Evolutionary conservation across 805 yeast genomes (phyloP).

Genomic region (Kodamaea sagamina): DNA sequence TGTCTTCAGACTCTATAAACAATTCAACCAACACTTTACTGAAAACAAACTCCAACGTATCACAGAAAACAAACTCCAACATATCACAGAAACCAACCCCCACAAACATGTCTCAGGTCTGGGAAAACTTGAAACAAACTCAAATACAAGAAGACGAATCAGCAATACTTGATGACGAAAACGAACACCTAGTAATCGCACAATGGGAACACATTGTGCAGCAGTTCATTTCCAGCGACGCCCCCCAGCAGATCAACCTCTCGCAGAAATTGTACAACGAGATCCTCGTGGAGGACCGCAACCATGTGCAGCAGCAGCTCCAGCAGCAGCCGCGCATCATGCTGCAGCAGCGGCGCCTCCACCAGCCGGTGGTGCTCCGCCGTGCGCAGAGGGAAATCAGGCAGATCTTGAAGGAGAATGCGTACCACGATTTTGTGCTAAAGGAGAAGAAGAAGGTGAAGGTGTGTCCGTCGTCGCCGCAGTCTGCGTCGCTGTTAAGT

Average conservation of each 20-base stretch:
- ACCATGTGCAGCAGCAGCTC: slow-evolving; percentile 21
- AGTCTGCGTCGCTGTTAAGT: slow-evolving; percentile 3
- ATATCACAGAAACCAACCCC: no score
- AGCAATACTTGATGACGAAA: slow-evolving; percentile 8
- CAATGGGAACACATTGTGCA: slow-evolving; percentile 44
- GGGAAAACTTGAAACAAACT: slow-evolving; percentile 22
- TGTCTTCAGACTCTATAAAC: no score
- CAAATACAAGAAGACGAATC: slow-evolving; percentile 5
- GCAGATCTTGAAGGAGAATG: slow-evolving; percentile 38
- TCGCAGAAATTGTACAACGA: slow-evolving; percentile 39
- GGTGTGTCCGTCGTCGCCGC: slow-evolving; percentile 8
- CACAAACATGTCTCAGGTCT: slow-evolving; percentile 45
- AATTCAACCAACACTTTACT: no score
- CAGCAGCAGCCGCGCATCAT: slow-evolving; percentile 24
- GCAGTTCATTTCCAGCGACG: slow-evolving; percentile 41
- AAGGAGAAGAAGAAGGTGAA: slow-evolving; percentile 2
- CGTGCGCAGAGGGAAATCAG: slow-evolving; percentile 35
- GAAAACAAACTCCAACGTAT: no score
- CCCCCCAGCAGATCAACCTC: slow-evolving; percentile 52
- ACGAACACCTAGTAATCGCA: slow-evolving; percentile 15
- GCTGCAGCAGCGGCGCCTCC: slow-evolving; percentile 18
- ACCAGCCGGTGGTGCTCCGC: slow-evolving; percentile 28
- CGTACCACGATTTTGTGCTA: slow-evolving; percentile 20
- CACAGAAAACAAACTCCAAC: no score
- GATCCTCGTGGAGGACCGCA: slow-evolving; percentile 20